Conservation (phyloP, 2,329 filamentous ascomycete genomes). For the Trichoderma pleuroti region DNA sequence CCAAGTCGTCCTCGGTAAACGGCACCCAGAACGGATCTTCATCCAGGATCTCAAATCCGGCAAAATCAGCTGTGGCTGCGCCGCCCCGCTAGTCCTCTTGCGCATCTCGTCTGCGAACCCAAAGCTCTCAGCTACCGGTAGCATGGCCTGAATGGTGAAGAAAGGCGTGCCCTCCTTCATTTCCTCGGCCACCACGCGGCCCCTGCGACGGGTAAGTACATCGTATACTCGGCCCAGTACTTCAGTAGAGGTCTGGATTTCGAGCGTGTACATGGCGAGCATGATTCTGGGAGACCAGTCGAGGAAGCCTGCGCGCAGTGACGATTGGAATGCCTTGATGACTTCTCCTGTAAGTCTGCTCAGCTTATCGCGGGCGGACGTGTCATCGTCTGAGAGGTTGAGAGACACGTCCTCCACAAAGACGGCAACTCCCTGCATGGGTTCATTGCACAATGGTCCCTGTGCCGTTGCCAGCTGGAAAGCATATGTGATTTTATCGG, state of each 20-base stretch:
- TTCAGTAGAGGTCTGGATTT: slow-evolving; percentile 94
- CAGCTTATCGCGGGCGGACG: slow-evolving; percentile 61
- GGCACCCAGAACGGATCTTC: slow-evolving; percentile 98
- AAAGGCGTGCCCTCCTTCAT: slow-evolving; percentile 96
- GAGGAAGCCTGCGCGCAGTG: slow-evolving; percentile 81
- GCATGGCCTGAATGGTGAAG: slow-evolving; percentile 83
- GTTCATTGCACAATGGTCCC: slow-evolving; percentile 88
- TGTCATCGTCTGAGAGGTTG: slow-evolving; percentile 49
- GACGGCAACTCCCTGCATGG: slow-evolving; percentile 87
- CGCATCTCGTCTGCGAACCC: slow-evolving; percentile 96
- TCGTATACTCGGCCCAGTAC: slow-evolving; percentile 94
- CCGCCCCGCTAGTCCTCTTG: slow-evolving; percentile 85
- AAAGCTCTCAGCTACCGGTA: slow-evolving; percentile 93
- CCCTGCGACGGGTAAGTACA: slow-evolving; percentile 91
- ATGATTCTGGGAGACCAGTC: slow-evolving; percentile 96
- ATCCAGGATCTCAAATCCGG: slow-evolving; percentile 87
- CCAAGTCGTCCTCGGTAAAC: slow-evolving; percentile 90
- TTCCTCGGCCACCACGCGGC: slow-evolving; percentile 81
- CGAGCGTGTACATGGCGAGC: slow-evolving; percentile 95
- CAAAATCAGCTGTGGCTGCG: slow-evolving; percentile 86
- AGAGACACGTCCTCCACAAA: slow-evolving; percentile 78
- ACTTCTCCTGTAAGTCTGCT: slow-evolving; percentile 87
- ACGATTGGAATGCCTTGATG: slow-evolving; percentile 81
- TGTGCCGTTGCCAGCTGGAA: slow-evolving; percentile 90
- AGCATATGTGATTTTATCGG: slow-evolving; percentile 86